Evolutionary conservation across 257 asterid genomes (phyloP), one percentile per base, ranked within the genome.

Genomic region (Solanum sejunctum): DNA sequence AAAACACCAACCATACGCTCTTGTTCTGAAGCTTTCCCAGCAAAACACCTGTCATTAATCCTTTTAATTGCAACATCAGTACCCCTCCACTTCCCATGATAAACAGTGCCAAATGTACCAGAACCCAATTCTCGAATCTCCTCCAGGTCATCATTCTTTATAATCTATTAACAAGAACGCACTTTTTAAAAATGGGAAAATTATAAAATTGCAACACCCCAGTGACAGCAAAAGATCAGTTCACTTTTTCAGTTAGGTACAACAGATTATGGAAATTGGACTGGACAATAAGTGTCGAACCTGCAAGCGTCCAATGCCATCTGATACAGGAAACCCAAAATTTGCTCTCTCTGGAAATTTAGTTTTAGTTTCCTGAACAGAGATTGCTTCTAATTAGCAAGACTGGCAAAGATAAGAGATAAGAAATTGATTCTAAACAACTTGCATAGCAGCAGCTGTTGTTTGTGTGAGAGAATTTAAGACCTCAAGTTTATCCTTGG

Each of bases 21-120:
- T 88, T 95, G 94, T 84, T 97, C 99, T 57, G 99, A 97, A 87
- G 97, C 94, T 90, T 97, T 97, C 84, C 96, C 98, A n/a, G 94
- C 91, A 86, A 97, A 97, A 85, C 99, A 97, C 85, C 99, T 91
- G 63, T 94, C 98, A 73, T 94, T 97, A 63, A 97, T 97, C 85
- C 98, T 94, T 87, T 97, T 97, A 84, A 97, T 94, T 77, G 99
- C 99, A 64, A 97, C 98, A 89, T 97, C 99, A 1, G 98, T 92
- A 63, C 99, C 99, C 87, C 99, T 97, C 99, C 98, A 97, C 92
- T 95, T 97, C 39, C 99, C 99, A 90, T 97, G 98, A 91, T 95
- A 97, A 89, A 97, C 99, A n/a, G 99, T 97, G 84, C 99, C 99
- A 89, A 95, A 97, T 60, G 99, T 97, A 84, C 99, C 99, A 47